Conservation (phyloP, 768 basidiomycete genomes). For the Lentinula sp. region DNA sequence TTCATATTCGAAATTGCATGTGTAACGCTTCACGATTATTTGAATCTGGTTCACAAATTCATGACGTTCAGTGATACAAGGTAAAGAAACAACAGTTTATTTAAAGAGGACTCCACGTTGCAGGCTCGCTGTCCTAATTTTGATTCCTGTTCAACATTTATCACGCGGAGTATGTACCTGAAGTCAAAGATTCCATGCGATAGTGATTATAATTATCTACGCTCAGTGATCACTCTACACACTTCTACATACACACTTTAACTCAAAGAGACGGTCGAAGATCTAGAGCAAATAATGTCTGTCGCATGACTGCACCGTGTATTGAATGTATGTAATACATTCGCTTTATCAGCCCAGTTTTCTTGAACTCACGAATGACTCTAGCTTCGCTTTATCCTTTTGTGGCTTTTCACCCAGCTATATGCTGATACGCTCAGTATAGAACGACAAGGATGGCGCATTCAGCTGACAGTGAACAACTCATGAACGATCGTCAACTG, state of each 20-base stretch:
- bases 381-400: not conserved
- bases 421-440: not conserved
- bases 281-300: too few species aligned
- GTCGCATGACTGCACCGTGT: not conserved
- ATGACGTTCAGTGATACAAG: not conserved
- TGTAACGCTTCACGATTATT: not conserved
- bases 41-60: too few species aligned
- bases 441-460: not conserved
- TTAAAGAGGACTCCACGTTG: too few species aligned
- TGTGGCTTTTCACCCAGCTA: not conserved
- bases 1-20: not conserved
- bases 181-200: too few species aligned
- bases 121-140: too few species aligned
- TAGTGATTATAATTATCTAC: too few species aligned
- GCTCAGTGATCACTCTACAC: too few species aligned
- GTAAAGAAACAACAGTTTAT: too few species aligned
- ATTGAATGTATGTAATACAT: not conserved
- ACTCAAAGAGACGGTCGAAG: too few species aligned
- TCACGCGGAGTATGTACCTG: too few species aligned
- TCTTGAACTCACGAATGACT: not conserved
- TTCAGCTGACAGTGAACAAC: not conserved
- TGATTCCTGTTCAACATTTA: too few species aligned
- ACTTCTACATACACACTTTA: too few species aligned
- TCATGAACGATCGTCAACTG: not conserved
- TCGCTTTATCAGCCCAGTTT: not conserved